These are phyloP conservation scores for Spathaspora girioi DNA, from an alignment of 805 yeast species.

Conservation along the genomic window DNA sequence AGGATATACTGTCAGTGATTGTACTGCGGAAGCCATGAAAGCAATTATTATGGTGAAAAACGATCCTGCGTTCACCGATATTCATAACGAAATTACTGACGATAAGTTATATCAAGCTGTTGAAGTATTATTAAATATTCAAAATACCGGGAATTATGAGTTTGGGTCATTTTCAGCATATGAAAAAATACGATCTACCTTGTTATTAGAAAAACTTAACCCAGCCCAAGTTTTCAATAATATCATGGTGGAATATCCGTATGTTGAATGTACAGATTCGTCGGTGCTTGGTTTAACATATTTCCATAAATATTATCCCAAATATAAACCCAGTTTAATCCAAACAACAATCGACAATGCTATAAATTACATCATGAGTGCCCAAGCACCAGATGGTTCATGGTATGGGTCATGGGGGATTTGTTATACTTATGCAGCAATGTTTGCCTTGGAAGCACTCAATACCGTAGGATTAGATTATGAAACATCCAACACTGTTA, in stretches of 20 bases:
- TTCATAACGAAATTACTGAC: slow-evolving; percentile 51
- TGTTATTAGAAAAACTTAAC: slow-evolving; percentile 70
- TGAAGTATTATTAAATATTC: slow-evolving; percentile 72
- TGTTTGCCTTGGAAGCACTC: slow-evolving; percentile 96
- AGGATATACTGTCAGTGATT: slow-evolving; percentile 95
- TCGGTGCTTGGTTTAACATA: slow-evolving; percentile 83
- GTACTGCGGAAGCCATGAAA: slow-evolving; percentile 93
- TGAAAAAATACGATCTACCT: slow-evolving; percentile 80
- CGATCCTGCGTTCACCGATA: slow-evolving; percentile 46
- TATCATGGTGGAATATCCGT: slow-evolving; percentile 97
- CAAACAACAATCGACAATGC: slow-evolving; percentile 70
- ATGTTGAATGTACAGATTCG: slow-evolving; percentile 97
- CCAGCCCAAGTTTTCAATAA: slow-evolving; percentile 99
- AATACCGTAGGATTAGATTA: slow-evolving; percentile 65
- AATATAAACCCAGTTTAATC: slow-evolving; percentile 66
- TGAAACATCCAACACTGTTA: slow-evolving; percentile 56
- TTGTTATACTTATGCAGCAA: slow-evolving; percentile 91
- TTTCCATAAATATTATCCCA: slow-evolving; percentile 59
- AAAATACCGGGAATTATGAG: slow-evolving; percentile 74
- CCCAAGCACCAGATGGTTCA: slow-evolving; percentile 79
- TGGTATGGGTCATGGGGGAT: slow-evolving; percentile 99
- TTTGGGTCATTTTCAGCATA: slow-evolving; percentile 92
- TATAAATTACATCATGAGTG: slow-evolving; percentile 60
- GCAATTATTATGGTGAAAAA: slow-evolving; percentile 89
- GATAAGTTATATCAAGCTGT: slow-evolving; percentile 62